Conservation (phyloP, 345 rosid genomes). For the Rhodamnia rubescens region DNA sequence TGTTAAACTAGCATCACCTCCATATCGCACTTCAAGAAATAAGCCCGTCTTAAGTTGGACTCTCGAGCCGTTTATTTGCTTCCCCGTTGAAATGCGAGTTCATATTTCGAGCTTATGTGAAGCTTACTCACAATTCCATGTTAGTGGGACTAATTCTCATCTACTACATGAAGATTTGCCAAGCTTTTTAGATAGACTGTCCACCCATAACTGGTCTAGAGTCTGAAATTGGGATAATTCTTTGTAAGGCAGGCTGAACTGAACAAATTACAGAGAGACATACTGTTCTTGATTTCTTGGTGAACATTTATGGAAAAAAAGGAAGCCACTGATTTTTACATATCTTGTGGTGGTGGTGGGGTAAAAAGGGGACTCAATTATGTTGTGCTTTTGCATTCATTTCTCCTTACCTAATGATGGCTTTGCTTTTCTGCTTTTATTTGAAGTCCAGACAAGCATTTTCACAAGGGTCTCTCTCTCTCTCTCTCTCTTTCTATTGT, state of each 20-base stretch:
- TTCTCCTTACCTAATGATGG: slow-evolving; percentile 42
- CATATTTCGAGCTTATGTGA: neutral
- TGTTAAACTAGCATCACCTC: neutral
- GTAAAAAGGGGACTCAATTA: slow-evolving; percentile 33
- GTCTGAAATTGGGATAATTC: neutral
- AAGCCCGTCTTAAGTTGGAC: neutral
- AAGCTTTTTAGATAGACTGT: neutral
- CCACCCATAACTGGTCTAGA: neutral
- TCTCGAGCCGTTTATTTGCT: neutral
- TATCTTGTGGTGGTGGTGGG: slow-evolving; percentile 33
- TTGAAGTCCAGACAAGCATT: slow-evolving; percentile 8
- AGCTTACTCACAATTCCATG: neutral
- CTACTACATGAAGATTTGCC: neutral
- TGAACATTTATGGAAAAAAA: neutral
- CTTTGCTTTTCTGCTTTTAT: slow-evolving; percentile 12
- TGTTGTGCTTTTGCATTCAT: slow-evolving; percentile 55
- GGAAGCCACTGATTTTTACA: neutral
- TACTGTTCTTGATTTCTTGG: neutral
- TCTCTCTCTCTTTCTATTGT: neutral
- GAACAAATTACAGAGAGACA: neutral
- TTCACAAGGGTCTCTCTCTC: neutral
- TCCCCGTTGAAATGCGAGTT: neutral
- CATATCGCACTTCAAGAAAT: neutral
- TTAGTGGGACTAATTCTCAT: neutral
- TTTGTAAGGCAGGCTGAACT: neutral